Evolutionary conservation across 2,329 filamentous ascomycete species (phyloP).

Genomic region (Hymenoscyphus fructigenus): DNA sequence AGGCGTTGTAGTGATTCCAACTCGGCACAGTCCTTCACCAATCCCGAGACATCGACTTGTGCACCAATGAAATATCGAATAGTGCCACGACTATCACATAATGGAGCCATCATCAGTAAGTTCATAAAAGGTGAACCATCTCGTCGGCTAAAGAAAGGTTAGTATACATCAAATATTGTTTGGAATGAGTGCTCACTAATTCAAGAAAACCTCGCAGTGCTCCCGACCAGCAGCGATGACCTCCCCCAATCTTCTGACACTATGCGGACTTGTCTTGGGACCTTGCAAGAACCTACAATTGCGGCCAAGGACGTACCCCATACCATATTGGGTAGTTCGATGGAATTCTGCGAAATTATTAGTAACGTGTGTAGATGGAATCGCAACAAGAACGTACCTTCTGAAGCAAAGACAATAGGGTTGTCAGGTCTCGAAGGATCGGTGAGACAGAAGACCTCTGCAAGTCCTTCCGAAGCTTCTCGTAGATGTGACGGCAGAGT

Average conservation of each 20-base stretch:
- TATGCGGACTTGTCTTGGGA: constrained; percentile 64
- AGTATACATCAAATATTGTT: constrained; percentile 10
- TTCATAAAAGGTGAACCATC: constrained; percentile 70
- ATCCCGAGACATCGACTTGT: constrained; percentile 63
- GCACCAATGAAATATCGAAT: constrained; percentile 66
- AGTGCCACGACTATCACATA: constrained; percentile 60
- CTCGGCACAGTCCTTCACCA: constrained; percentile 60
- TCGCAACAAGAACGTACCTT: constrained; percentile 49
- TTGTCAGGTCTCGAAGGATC: constrained; percentile 73
- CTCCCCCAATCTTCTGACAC: constrained; percentile 60
- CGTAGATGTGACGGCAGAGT: constrained; percentile 62
- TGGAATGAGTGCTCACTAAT: constrained; percentile 53
- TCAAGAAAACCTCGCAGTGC: constrained; percentile 71
- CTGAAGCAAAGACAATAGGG: constrained; percentile 74
- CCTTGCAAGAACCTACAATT: constrained; percentile 81
- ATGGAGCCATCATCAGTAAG: constrained; percentile 61
- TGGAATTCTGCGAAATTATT: constrained; percentile 60
- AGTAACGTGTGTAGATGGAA: neutral
- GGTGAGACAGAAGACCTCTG: constrained; percentile 74
- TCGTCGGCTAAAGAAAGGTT: constrained; percentile 47
- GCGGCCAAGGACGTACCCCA: constrained; percentile 69
- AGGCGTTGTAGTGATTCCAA: constrained; percentile 56
- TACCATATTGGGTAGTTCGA: constrained; percentile 71
- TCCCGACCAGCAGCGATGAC: constrained; percentile 64
- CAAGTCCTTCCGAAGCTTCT: constrained; percentile 71